Evolutionary conservation across 768 basidiomycete genomes (phyloP).

Genomic region (Russula olivacea): DNA sequence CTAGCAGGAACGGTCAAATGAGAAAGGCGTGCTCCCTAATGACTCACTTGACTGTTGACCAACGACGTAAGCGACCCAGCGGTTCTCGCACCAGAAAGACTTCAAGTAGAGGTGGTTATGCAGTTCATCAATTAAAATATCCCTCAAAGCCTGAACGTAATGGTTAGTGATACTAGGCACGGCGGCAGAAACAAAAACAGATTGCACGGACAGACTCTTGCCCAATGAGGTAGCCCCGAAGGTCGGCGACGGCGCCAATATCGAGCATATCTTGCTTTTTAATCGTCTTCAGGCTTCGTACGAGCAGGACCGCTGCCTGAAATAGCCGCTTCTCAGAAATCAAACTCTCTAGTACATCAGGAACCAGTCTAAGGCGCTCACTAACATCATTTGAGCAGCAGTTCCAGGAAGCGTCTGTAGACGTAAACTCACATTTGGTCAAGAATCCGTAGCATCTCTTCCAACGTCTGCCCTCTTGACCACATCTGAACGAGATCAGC

Average conservation of each 20-base stretch:
- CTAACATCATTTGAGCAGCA: conserved; percentile 24
- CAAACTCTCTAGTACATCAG: conserved; percentile 87
- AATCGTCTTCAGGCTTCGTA: conserved; percentile 83
- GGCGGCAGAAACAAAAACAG: background rate
- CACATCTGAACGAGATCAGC: conserved; percentile 88
- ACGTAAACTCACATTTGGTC: conserved; percentile 70
- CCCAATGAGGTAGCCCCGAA: conserved; percentile 72
- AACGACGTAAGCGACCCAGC: conserved; percentile 81
- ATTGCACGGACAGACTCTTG: conserved; percentile 73
- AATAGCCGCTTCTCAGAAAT: conserved; percentile 93
- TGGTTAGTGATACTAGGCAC: conserved; percentile 13
- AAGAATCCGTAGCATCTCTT: conserved; percentile 92
- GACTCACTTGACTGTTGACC: conserved; percentile 72
- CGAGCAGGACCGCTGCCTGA: conserved; percentile 80
- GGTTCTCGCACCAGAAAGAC: conserved; percentile 90
- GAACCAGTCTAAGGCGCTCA: conserved; percentile 84
- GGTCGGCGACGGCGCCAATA: conserved; percentile 88
- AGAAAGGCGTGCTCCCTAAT: background rate
- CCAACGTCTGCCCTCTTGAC: conserved; percentile 81
- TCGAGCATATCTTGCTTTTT: conserved; percentile 91
- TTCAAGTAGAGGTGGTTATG: conserved; percentile 97
- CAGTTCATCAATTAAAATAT: conserved; percentile 91
- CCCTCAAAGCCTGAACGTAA: conserved; percentile 65
- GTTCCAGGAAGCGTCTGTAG: conserved; percentile 10
- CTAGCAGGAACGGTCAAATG: conserved; percentile 35